Evolutionary conservation across 2,329 filamentous ascomycete genomes (phyloP), one percentile per base, ranked within the genome.

Genomic region (Orbilia brochopaga): DNA sequence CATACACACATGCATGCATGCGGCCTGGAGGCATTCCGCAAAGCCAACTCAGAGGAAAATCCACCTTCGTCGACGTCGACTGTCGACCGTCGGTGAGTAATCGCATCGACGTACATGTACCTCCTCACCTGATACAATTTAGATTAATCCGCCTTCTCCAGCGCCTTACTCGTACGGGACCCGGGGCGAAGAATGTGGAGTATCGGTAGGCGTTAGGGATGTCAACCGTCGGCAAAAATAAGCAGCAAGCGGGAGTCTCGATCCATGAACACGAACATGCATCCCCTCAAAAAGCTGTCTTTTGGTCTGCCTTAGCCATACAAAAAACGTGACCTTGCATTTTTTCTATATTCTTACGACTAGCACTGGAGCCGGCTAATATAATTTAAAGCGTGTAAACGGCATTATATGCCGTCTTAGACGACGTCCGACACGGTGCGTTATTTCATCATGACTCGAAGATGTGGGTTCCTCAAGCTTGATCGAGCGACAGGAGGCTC

Each of bases 241-340:
- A 59, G 59, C 59, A 53, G 27, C 30, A 55, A 70, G 59, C 66
- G 66, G 44, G 66, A 70, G 66, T 59, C 66, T 57, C 66, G 57
- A 63, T 58, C 59, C 35, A 59, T 37, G 66, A 37, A 50, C 62
- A 53, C n/a, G 58, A 48, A 21, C 32, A 53, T 54, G 13, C 37
- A 42, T 32, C 52, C 56, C 58, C 62, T 44, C 44, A n/a, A 54
- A 48, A 44, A 51, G 50, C 19, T 57, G 58, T 54, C 66, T 63
- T 54, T 48, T 17, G 44, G 56, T 70, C 66, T 70, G 66, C 59
- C 66, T 70, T 70, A 59, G 58, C 54, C 59, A 55, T 63, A 53
- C 48, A 59, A 70, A 70, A 50, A 63, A 70, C 66, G 58, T 70
- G 58, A 64, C 63, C 37, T 64, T 69, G 64, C 64, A 59, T 48